Base-by-base conservation (phyloP, 305 asterid species). In the Rubia tinctorum region DNA sequence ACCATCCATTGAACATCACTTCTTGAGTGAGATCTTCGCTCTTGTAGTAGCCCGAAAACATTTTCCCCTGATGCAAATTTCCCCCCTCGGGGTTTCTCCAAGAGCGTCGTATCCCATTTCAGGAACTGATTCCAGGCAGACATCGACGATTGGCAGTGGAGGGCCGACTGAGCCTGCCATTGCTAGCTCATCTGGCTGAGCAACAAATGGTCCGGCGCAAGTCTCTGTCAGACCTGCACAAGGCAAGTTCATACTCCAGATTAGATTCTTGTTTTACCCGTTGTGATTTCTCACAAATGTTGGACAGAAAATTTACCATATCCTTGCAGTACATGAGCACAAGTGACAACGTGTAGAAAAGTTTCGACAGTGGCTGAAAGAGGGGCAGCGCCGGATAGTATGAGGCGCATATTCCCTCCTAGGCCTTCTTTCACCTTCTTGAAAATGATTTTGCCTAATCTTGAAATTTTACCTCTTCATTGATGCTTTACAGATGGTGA, bases 351-450 rank as follows among this genome's bases (percentile, higher is more conserved):
- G 1, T 96, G 90, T 27, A 92, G 76, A 80, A 80, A 92, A 22
- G 92, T 90, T 76, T 92, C 98, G 47, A 92, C 98, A 37, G 76
- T 78, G 74, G 92, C 56, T n/a, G 96, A 86, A 71, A 90, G 92
- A 61, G 98, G 98, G n/a, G 98, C 97, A 44, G 96, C 98, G 55
- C 98, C 97, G 1, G 94, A 92, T 49, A 90, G 84, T 75, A 92
- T 89, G 73, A 90, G 96, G 23, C 98, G 92, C 67, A 90, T 20
- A 27, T 86, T 89, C 59, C 98, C 98, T 62, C 98, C 97, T 76
- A 92, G 83, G 73, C 95, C 91, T 88, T 90, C 91, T 79, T 83
- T 90, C 44, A 90, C 85, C 95, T 92, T 92, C 72, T 62, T 85
- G 89, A 92, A 92, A 58, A 92, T 80, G 66, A 88, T 82, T 81